These are phyloP conservation scores for Dictyostelium firmibasis DNA, from an alignment of 78 protist genomes.

Conservation along the genomic window DNA sequence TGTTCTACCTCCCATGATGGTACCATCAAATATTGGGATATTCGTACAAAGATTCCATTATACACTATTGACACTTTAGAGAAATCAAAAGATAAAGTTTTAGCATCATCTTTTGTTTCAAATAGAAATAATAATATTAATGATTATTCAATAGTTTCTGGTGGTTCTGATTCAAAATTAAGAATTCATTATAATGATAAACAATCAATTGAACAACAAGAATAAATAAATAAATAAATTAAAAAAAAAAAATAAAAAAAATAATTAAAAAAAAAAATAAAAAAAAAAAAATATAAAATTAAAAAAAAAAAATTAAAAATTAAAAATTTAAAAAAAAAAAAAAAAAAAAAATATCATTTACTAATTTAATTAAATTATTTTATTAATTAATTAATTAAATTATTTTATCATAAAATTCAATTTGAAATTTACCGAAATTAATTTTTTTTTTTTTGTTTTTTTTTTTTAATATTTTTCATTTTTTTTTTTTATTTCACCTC, in stretches of 20 bases:
- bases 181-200: conserved; percentile 46
- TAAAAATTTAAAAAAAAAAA: too few species aligned
- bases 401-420: too few species aligned
- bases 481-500: background rate
- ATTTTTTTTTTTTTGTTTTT: background rate
- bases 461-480: background rate
- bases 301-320: too few species aligned
- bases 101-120: background rate
- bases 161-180: conserved; percentile 75
- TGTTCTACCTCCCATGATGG: conserved; percentile 68
- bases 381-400: too few species aligned
- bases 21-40: conserved; percentile 84
- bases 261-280: background rate
- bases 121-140: background rate
- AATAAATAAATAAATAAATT: background rate
- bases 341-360: too few species aligned
- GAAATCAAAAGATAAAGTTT: conserved; percentile 39
- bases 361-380: too few species aligned
- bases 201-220: background rate
- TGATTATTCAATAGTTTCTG: conserved; percentile 25
- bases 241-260: background rate
- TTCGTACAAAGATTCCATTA: conserved; percentile 68
- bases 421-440: background rate
- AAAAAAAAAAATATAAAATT: background rate
- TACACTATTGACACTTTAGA: conserved; percentile 22